phyloP scores from a whole-genome alignment of 1,139 yeast genomes.

The Maudiozyma humilis region DNA sequence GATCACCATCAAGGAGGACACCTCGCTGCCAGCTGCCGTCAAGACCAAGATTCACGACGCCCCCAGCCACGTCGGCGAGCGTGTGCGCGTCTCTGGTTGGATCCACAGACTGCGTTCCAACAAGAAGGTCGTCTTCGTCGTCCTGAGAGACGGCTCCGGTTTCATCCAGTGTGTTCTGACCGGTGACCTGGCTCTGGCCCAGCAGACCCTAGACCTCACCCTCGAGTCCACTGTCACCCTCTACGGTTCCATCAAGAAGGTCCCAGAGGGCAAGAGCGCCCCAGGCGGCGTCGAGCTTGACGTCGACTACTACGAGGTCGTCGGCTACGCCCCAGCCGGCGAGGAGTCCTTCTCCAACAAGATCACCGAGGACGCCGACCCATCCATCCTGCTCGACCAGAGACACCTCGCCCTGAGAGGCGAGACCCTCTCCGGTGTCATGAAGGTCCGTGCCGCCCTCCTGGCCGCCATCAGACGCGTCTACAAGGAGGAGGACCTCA shows the following conservation, averaged over 20 bases:
- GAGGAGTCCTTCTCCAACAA: conserved; percentile 92
- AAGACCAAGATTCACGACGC: conserved; percentile 57
- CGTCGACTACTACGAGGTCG: conserved; percentile 80
- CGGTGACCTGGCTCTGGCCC: conserved; percentile 89
- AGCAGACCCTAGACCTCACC: conserved; percentile 75
- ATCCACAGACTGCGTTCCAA: conserved; percentile 88
- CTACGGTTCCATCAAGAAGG: conserved; percentile 69
- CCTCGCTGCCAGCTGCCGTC: conserved; percentile 59
- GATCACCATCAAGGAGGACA: conserved; percentile 64
- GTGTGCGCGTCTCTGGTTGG: conserved; percentile 89
- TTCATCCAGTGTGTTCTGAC: conserved; percentile 76
- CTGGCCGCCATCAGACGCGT: conserved; percentile 68
- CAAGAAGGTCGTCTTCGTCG: conserved; percentile 84
- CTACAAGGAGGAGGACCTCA: conserved; percentile 62
- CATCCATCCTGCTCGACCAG: conserved; percentile 82
- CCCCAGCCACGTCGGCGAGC: conserved; percentile 43
- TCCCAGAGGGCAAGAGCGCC: conserved; percentile 95
- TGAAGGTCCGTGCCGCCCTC: conserved; percentile 87
- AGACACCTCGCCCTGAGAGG: conserved; percentile 95
- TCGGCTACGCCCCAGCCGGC: conserved; percentile 94
- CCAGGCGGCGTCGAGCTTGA: conserved; percentile 95
- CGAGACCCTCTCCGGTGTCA: conserved; percentile 85
- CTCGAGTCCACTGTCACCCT: conserved; percentile 76
- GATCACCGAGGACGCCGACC: conserved; percentile 89
- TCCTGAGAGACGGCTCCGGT: conserved; percentile 93